Conservation (phyloP, 352 stramenopile genomes). For the Salisapilia sapeloensis region DNA sequence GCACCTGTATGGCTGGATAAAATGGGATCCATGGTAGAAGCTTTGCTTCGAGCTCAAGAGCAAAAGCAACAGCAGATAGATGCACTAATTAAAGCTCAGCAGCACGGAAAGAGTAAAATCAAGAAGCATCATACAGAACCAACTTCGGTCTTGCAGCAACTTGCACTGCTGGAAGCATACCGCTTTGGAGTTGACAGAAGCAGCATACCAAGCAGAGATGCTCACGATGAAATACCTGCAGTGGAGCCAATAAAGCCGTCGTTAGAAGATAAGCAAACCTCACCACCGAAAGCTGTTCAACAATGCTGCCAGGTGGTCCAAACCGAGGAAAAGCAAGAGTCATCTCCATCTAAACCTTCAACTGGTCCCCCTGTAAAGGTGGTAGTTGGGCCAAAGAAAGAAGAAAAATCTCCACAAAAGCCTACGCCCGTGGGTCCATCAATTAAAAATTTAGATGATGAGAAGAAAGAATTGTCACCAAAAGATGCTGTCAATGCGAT, state of each 20-base stretch:
- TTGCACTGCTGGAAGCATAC: constrained; percentile 38
- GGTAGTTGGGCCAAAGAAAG: background rate
- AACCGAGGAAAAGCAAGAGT: background rate
- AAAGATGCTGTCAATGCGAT: too few relatives aligned
- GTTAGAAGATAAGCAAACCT: background rate
- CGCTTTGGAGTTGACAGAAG: constrained; percentile 45
- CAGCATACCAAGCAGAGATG: constrained; percentile 1
- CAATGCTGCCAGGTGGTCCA: too few relatives aligned
- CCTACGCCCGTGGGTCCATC: too few relatives aligned
- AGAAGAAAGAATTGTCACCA: too few relatives aligned
- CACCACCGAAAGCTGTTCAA: background rate
- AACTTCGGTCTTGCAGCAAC: constrained; percentile 15
- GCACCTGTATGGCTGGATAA: constrained; percentile 9
- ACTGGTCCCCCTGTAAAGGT: too few relatives aligned
- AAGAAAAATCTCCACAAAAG: background rate
- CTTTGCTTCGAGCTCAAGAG: constrained; percentile 29
- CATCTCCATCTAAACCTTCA: background rate
- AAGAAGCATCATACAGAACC: constrained; percentile 8
- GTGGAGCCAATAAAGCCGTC: background rate
- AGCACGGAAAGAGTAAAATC: constrained; percentile 42
- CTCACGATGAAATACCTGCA: constrained; percentile 1
- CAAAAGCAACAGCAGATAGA: constrained; percentile 53
- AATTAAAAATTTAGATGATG: too few relatives aligned
- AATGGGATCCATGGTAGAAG: constrained; percentile 41
- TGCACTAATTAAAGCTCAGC: too few relatives aligned